These are phyloP conservation scores for Sphaerulina vaccinii DNA, from an alignment of 2,329 filamentous ascomycete species.

Conservation along the genomic window DNA sequence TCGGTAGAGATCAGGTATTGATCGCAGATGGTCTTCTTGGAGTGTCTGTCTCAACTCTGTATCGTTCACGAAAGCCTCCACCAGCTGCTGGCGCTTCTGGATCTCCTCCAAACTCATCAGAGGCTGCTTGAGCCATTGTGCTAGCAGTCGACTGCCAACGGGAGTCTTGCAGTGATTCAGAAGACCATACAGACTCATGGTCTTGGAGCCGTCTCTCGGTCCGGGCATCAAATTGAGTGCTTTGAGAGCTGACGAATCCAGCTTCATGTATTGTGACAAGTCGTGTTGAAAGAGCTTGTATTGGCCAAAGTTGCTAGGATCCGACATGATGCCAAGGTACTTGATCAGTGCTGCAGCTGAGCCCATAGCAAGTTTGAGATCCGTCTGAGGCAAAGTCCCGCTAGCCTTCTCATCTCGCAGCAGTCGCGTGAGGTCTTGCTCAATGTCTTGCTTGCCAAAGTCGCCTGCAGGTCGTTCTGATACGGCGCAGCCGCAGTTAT, in stretches of 20 bases:
- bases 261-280: slow-evolving; percentile 94
- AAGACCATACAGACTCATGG: slow-evolving; percentile 91
- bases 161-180: slow-evolving; percentile 98
- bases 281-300: slow-evolving; percentile 98
- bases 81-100: slow-evolving; percentile 85
- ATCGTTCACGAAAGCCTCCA: slow-evolving; percentile 90
- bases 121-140: slow-evolving; percentile 97
- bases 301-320: slow-evolving; percentile 92
- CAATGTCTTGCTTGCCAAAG: slow-evolving; percentile 87
- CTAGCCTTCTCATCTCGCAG: slow-evolving; percentile 82
- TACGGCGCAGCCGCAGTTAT: slow-evolving; percentile 87
- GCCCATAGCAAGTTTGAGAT: slow-evolving; percentile 94
- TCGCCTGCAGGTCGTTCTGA: slow-evolving; percentile 74
- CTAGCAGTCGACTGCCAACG: slow-evolving; percentile 80
- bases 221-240: slow-evolving; percentile 97
- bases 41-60: slow-evolving; percentile 92
- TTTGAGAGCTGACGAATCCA: slow-evolving; percentile 90
- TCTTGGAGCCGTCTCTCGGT: slow-evolving; percentile 90
- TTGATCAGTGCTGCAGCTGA: slow-evolving; percentile 91
- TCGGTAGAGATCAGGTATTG: slow-evolving; percentile 90
- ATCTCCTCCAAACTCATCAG: slow-evolving; percentile 90
- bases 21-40: slow-evolving; percentile 91
- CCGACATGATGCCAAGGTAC: slow-evolving; percentile 86
- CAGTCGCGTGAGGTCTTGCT: slow-evolving; percentile 85
- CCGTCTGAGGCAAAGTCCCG: slow-evolving; percentile 78